Evolutionary conservation across 805 yeast species (phyloP).

Genomic region (Ogataea polymorpha): DNA sequence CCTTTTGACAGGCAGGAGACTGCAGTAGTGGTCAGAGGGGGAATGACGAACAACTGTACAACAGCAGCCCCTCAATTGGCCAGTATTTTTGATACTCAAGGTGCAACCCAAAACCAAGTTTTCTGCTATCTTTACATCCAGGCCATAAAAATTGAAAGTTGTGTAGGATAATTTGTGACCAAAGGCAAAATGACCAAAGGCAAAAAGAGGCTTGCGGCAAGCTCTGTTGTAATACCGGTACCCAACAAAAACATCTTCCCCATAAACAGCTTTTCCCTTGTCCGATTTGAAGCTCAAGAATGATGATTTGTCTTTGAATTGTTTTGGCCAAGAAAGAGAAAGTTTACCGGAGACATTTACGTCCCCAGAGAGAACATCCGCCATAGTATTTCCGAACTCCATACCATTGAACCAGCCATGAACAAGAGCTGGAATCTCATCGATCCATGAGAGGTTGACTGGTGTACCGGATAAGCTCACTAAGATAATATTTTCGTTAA

Average conservation of each 20-base stretch:
- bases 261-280: conserved; percentile 54
- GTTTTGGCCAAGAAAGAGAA: conserved; percentile 52
- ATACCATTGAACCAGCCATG: conserved; percentile 60
- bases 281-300: conserved; percentile 49
- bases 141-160: conserved; percentile 40
- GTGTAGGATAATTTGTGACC: conserved; percentile 65
- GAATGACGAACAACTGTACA: conserved; percentile 49
- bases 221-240: conserved; percentile 58
- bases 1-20: conserved; percentile 49
- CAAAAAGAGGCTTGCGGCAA: conserved; percentile 47
- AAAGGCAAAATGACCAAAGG: conserved; percentile 64
- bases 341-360: conserved; percentile 59
- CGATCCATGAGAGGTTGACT: conserved; percentile 53
- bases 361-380: conserved; percentile 59
- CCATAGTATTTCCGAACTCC: conserved; percentile 56
- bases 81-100: conserved; percentile 47
- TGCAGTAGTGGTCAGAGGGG: conserved; percentile 36
- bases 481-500: conserved; percentile 48
- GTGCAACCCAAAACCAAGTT: conserved; percentile 25
- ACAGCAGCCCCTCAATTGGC: conserved; percentile 44
- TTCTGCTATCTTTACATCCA: conserved; percentile 33
- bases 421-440: conserved; percentile 40
- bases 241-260: conserved; percentile 66
- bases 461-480: conserved; percentile 64
- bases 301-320: conserved; percentile 53